Evolutionary conservation across 345 rosid genomes (phyloP).

Genomic region (Eutrema japonicum): DNA sequence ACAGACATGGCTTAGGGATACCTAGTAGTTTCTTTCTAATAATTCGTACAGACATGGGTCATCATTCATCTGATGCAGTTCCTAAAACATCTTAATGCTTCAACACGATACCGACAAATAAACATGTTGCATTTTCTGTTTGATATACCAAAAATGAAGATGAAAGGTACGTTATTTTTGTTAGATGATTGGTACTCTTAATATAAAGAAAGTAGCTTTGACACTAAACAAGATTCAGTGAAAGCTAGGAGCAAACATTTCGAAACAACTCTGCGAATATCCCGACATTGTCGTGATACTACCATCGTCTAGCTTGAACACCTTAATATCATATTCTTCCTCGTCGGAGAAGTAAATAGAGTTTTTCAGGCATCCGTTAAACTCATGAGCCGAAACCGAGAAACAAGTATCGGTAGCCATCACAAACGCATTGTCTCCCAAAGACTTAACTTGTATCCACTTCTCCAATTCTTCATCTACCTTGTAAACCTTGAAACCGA

Average conservation of each 20-base stretch:
- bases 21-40: no score
- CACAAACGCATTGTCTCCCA: conserved; percentile 34
- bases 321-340: not conserved
- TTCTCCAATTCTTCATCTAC: conserved; percentile 36
- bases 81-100: not conserved
- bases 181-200: no score
- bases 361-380: conserved; percentile 2
- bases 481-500: conserved; percentile 44
- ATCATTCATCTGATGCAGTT: not conserved
- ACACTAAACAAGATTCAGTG: conserved; percentile 3
- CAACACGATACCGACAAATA: not conserved
- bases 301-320: not conserved
- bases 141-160: not conserved
- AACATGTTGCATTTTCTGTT: not conserved
- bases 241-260: conserved; percentile 26
- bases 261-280: not conserved
- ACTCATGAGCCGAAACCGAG: conserved; percentile 35
- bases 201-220: not conserved
- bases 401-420: conserved; percentile 37
- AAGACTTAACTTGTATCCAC: conserved; percentile 38
- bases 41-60: no score
- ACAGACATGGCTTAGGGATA: not conserved
- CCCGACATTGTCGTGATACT: not conserved
- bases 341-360: conserved; percentile 25
- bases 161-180: no score